A percentile compares a stretch with the other conserved stretches of the same genome.
Conservation (phyloP, 805 yeast genomes). For the Teunomyces pallodes region DNA sequence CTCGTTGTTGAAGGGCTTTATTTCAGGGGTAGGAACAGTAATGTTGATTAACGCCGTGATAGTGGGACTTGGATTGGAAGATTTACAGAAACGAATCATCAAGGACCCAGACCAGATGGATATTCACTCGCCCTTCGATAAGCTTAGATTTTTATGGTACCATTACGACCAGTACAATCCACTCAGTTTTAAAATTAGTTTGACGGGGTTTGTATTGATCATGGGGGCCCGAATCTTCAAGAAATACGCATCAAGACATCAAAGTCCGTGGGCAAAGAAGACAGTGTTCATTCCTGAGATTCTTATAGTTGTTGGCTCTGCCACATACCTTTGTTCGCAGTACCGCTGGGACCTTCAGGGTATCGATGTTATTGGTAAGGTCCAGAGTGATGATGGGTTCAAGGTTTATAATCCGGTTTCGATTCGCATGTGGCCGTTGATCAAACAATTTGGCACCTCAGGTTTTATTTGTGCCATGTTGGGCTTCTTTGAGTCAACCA, state of each 20-base stretch:
- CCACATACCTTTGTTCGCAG: constrained; percentile 51
- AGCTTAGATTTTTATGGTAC: constrained; percentile 53
- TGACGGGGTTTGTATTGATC: constrained; percentile 48
- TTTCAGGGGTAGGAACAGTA: constrained; percentile 43
- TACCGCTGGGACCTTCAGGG: constrained; percentile 53
- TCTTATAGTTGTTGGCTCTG: constrained; percentile 62
- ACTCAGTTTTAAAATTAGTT: constrained; percentile 62
- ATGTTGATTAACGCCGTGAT: constrained; percentile 62
- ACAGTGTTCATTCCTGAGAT: constrained; percentile 82
- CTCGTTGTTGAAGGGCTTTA: constrained; percentile 42
- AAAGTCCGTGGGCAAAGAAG: constrained; percentile 20
- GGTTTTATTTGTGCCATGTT: constrained; percentile 73
- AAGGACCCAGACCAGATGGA: constrained; percentile 33
- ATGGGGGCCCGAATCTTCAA: constrained; percentile 43
- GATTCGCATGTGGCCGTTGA: constrained; percentile 45
- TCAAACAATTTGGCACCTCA: constrained; percentile 61
- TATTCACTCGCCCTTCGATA: constrained; percentile 64
- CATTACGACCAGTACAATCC: constrained; percentile 49
- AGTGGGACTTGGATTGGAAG: constrained; percentile 65
- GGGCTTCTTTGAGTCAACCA: constrained; percentile 91
- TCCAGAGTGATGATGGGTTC: constrained; percentile 45
- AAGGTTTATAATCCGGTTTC: constrained; percentile 57
- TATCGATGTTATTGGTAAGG: constrained; percentile 67
- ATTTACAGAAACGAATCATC: constrained; percentile 38
- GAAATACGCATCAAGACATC: constrained; percentile 22